Evolutionary conservation across 129 eudicot genomes (phyloP), one percentile per base, ranked within the genome.

Genomic region (Flaveria bidentis): DNA sequence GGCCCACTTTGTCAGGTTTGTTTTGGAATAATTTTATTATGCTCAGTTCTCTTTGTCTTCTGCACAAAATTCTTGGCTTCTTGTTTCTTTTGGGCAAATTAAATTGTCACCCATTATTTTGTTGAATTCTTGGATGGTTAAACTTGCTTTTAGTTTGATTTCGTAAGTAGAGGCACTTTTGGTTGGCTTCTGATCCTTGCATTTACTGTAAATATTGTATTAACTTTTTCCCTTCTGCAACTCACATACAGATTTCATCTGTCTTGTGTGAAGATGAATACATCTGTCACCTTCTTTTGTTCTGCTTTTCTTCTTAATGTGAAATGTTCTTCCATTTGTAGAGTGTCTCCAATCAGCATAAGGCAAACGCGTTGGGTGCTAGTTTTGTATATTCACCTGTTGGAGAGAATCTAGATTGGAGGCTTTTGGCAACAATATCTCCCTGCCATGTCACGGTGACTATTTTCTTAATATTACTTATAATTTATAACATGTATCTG

Each of bases 361-460:
- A 91, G 81, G 83, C 73, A 62, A 95, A 91, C 86, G 99, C 99
- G 14, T 78, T 95, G 81, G 93, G 85, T 77, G 97, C 96, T 69
- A 84, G 80, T 75, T 95, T 95, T 85, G 96, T 95, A 66, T 87
- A 88, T 72, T 81, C 76, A 73, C 99, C 99, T 16, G 68, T 80
- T 52, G 99, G 94, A 65, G 99, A 90, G 76, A 89, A 85, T 80
- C 82, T 95, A 49, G 97, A 95, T 79, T 95, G 99, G 97, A 89
- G 87, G 85, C 97, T 91, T 78, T 86, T 90, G 42, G 99, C 99
- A 60, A 87, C 85, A 75, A 95, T 95, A 77, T 91, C 97, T 80
- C 96, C 99, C 67, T 95, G 99, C 86, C 97, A 95, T 89, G 97
- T 88, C 82, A 95, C 99, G 89, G 99, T 95, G 74, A 84, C 68